Evolutionary conservation across 352 stramenopile species (phyloP).

Genomic region (Pythium coloratum): DNA sequence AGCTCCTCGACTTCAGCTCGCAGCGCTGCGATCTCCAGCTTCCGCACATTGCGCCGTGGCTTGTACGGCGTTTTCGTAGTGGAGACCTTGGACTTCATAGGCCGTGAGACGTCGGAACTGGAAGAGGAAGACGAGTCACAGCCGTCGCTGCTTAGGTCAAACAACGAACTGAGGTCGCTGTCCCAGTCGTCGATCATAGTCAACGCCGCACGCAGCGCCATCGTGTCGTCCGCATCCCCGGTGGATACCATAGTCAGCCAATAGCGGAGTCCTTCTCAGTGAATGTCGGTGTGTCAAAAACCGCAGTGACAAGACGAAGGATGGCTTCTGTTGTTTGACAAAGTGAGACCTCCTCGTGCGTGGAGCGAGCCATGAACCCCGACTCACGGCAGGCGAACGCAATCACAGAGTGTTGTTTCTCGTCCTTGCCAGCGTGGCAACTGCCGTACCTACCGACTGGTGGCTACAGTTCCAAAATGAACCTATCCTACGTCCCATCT

Average conservation of each 20-base stretch:
- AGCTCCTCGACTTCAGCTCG: constrained; percentile 11
- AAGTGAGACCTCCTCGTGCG: neutral
- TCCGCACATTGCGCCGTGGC: neutral
- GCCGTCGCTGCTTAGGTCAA: neutral
- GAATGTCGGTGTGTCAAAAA: neutral
- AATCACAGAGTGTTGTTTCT: too few relatives aligned
- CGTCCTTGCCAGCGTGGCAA: too few relatives aligned
- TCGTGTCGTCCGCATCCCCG: neutral
- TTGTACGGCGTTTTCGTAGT: constrained; percentile 1
- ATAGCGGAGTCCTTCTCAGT: too few relatives aligned
- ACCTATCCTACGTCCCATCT: too few relatives aligned
- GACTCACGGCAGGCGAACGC: too few relatives aligned
- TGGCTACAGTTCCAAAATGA: too few relatives aligned
- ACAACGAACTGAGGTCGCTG: constrained; percentile 1
- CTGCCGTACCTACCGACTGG: too few relatives aligned
- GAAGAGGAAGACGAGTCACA: too few relatives aligned
- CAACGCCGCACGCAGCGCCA: neutral
- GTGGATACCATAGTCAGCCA: too few relatives aligned
- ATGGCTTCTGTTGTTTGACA: neutral
- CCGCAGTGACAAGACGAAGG: too few relatives aligned
- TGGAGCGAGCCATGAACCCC: neutral
- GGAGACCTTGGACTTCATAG: neutral
- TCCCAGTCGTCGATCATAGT: neutral
- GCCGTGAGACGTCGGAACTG: neutral
- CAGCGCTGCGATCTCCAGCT: constrained; percentile 7